Evolutionary conservation across 1,284 basidiomycete genomes (phyloP).

Genomic region (Boletus semigastroideus): DNA sequence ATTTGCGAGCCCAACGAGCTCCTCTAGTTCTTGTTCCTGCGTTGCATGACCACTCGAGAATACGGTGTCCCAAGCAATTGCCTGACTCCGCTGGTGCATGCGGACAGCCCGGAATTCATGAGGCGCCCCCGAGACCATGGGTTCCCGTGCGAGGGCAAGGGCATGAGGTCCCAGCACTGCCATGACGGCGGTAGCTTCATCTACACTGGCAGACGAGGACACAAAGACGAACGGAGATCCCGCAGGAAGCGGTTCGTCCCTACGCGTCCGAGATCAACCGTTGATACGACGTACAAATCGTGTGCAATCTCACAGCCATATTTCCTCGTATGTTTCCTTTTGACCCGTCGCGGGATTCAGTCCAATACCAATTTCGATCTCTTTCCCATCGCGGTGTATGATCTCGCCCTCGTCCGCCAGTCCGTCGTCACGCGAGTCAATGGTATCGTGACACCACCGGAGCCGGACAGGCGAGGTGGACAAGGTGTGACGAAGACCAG

Average conservation of each 20-base stretch:
- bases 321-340: conserved; percentile 24
- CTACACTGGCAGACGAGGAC: conserved; percentile 12
- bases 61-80: conserved; percentile 11
- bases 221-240: conserved; percentile 25
- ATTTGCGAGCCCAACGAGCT: conserved; percentile 10
- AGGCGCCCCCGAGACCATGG: not conserved
- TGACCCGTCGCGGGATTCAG: conserved; percentile 24
- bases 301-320: conserved; percentile 21
- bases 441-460: conserved; percentile 20
- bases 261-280: not conserved
- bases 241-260: conserved; percentile 17
- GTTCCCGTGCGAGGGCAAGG: conserved; percentile 22
- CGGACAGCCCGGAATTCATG: conserved; percentile 24
- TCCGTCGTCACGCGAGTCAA: conserved; percentile 24
- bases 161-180: conserved; percentile 26
- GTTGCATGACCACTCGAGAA: conserved; percentile 15
- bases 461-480: conserved; percentile 15
- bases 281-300: not conserved
- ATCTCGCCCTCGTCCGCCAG: conserved; percentile 23
- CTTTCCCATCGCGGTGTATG: conserved; percentile 19
- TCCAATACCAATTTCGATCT: conserved; percentile 27
- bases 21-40: conserved; percentile 18
- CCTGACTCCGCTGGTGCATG: conserved; percentile 9
- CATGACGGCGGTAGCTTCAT: conserved; percentile 21
- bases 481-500: conserved; percentile 24